Evolutionary conservation across 192 early-diverging fungal genomes (phyloP), one percentile per base, ranked within the genome.

Genomic region (Backusella westeae): DNA sequence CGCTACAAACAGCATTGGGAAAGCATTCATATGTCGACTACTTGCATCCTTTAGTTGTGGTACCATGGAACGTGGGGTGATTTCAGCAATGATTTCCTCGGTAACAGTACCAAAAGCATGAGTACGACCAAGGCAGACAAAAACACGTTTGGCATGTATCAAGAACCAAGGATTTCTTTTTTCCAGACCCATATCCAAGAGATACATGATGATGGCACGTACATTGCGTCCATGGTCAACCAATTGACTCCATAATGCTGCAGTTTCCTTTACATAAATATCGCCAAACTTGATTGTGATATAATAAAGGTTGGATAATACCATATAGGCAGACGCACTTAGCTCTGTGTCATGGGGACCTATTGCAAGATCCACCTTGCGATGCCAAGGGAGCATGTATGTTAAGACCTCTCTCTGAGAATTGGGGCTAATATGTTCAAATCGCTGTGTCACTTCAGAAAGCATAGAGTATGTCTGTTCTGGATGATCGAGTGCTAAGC

Each of bases 271-370:
- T 26, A 93, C 85, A 79, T 90, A 92, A 7, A 90, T 84, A 75
- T 96, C 93, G 29, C 93, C 93, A 78, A 91, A 94, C 67, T 89
- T 91, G 49, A 94, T 85, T 8, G 94, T 97, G 32, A 97, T 85
- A 74, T 92, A 96, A 70, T 94, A 94, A 1, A 97, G 72, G 77
- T 95, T 93, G 10, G 88, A 90, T 19, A 96, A 80, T 9, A 96
- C 81, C 49, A 87, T 89, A 75, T 80, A 87, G 1, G 85, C 87
- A 17, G 85, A 86, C 0, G 77, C 70, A 66, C 77, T 82, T 12
- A 90, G 77, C 65, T 86, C 87, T 1, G 78, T 77, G 17, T 86
- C 81, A 41, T 81, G 82, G 7, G 81, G 78, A 19, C 82, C 80
- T 3, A 85, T 73, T 4, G 72, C 34, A 34, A 94, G 78, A 56